phyloP scores from a whole-genome alignment of 2,329 filamentous ascomycete species.

The Nigrograna mackinnonii region DNA sequence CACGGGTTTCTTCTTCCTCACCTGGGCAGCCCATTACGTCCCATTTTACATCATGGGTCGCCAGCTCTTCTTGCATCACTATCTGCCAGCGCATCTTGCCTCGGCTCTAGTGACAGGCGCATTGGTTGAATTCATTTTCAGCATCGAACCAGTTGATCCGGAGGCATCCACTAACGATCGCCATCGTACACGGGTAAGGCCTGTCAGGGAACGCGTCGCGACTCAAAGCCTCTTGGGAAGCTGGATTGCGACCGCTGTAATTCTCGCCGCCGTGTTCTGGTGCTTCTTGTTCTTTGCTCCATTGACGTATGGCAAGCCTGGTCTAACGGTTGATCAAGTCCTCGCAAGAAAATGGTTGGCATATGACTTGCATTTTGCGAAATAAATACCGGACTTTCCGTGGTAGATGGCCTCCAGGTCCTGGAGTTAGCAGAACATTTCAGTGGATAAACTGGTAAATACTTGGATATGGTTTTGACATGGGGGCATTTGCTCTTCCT shows the following conservation, averaged over 20 bases:
- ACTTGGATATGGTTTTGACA: not conserved
- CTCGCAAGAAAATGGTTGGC: slow-evolving; percentile 89
- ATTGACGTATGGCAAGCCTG: slow-evolving; percentile 92
- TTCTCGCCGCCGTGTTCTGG: slow-evolving; percentile 69
- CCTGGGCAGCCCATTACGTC: slow-evolving; percentile 96
- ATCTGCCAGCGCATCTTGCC: slow-evolving; percentile 90
- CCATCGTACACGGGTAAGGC: slow-evolving; percentile 59
- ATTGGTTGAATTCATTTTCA: slow-evolving; percentile 94
- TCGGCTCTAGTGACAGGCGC: slow-evolving; percentile 89
- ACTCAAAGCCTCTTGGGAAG: slow-evolving; percentile 75
- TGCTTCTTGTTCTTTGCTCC: slow-evolving; percentile 94
- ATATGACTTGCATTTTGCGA: slow-evolving; percentile 98
- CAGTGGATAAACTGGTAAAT: too few species aligned
- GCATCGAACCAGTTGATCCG: slow-evolving; percentile 72
- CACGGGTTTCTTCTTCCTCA: slow-evolving; percentile 98
- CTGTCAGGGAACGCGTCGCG: slow-evolving; percentile 80
- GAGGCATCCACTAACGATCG: slow-evolving; percentile 43
- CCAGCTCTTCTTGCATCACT: slow-evolving; percentile 97
- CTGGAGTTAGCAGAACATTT: too few species aligned
- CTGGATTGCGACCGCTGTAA: slow-evolving; percentile 77
- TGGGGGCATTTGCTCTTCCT: too few species aligned
- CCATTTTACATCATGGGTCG: slow-evolving; percentile 98
- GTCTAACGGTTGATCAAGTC: slow-evolving; percentile 78
- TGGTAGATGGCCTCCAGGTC: too few species aligned
- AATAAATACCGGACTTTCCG: too few species aligned